Conservation (phyloP, 345 rosid genomes). For the Brassica juncea region DNA sequence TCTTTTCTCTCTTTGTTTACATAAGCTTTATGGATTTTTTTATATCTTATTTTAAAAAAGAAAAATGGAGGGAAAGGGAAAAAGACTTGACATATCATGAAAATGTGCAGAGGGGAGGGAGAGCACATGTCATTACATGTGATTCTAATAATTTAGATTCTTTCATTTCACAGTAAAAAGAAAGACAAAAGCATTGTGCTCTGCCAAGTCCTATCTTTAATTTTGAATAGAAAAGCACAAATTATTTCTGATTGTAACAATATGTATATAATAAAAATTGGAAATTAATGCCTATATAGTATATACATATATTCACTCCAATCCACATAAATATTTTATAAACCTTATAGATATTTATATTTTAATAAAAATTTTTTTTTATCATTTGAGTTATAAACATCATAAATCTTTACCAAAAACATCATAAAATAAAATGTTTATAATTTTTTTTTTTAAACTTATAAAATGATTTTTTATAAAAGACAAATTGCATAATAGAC, state of each 20-base stretch:
- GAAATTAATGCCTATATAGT: neutral
- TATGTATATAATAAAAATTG: neutral
- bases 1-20: neutral
- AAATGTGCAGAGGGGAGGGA: constrained; percentile 39
- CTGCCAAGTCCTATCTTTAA: constrained; percentile 30
- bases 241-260: constrained; percentile 4
- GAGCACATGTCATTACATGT: constrained; percentile 46
- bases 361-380: neutral
- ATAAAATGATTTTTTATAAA: neutral
- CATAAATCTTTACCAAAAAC: neutral
- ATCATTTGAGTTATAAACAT: neutral
- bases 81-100: constrained; percentile 38
- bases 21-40: constrained; percentile 18
- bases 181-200: constrained; percentile 33
- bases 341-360: neutral
- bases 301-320: neutral
- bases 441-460: neutral
- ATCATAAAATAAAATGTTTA: neutral
- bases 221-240: constrained; percentile 1
- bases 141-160: constrained; percentile 45
- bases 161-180: constrained; percentile 32
- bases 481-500: neutral
- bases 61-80: constrained; percentile 15
- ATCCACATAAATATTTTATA: neutral
- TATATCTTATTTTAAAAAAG: neutral